phyloP scores from a whole-genome alignment of 2,329 filamentous ascomycete species.

The Fusarium aywerte region DNA sequence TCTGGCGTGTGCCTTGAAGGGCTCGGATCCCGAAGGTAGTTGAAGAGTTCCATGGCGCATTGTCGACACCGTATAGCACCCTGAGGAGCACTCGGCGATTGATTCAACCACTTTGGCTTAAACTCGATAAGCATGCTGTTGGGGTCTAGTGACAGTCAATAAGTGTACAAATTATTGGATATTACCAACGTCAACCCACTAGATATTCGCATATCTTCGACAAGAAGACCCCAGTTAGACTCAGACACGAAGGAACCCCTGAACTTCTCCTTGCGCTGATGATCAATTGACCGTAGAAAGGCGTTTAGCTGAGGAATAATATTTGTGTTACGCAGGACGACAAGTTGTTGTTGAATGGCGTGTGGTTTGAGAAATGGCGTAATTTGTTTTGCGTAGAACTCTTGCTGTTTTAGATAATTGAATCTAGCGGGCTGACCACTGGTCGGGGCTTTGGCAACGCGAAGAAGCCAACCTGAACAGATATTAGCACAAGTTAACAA shows the following conservation, averaged over 20 bases:
- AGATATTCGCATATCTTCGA: constrained; percentile 74
- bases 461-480: constrained; percentile 50
- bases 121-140: constrained; percentile 70
- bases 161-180: not conserved
- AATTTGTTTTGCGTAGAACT: constrained; percentile 51
- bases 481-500: constrained; percentile 25
- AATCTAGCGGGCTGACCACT: constrained; percentile 48
- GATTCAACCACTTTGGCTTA: constrained; percentile 86
- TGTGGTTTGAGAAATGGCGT: constrained; percentile 50
- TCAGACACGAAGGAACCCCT: constrained; percentile 62
- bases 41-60: constrained; percentile 67
- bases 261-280: constrained; percentile 57
- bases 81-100: constrained; percentile 76
- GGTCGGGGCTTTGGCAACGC: constrained; percentile 53
- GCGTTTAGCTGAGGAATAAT: constrained; percentile 62
- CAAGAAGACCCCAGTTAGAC: constrained; percentile 73
- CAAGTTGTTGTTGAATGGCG: constrained; percentile 53
- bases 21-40: constrained; percentile 49
- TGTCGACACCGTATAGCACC: constrained; percentile 75
- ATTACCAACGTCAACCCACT: constrained; percentile 38
- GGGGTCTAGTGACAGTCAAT: constrained; percentile 40
- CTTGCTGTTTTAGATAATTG: constrained; percentile 54
- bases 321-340: constrained; percentile 51
- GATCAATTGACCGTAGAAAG: constrained; percentile 62
- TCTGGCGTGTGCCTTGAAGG: constrained; percentile 51